Evolutionary conservation across 202 grass and related monocot genomes (phyloP).

Genomic region (Panicum virgatum): DNA sequence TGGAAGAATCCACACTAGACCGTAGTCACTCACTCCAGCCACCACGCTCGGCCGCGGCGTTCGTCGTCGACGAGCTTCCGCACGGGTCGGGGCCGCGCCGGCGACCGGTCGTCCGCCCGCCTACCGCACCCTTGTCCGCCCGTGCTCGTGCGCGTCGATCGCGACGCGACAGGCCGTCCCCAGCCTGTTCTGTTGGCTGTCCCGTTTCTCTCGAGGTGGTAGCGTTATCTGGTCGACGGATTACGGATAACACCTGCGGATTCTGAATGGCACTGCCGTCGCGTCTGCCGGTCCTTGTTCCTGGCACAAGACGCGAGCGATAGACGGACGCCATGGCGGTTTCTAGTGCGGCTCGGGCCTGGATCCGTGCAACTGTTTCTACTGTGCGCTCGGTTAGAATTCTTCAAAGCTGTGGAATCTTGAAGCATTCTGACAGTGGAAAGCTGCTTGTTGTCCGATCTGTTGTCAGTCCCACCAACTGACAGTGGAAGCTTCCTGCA

Average conservation of each 20-base stretch:
- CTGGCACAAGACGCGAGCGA: not conserved
- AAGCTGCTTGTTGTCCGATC: not conserved
- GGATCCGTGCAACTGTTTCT: not conserved
- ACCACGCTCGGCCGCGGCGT: not conserved
- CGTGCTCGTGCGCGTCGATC: not conserved
- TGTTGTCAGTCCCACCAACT: not conserved
- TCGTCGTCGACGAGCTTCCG: not conserved
- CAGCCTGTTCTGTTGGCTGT: not conserved
- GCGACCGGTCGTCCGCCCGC: not conserved
- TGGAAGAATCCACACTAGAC: not conserved
- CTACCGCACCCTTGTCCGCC: not conserved
- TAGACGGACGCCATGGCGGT: too few species aligned
- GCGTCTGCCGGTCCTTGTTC: not conserved
- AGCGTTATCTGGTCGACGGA: not conserved
- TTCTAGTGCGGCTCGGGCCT: too few species aligned
- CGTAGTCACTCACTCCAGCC: not conserved
- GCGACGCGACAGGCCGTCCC: not conserved
- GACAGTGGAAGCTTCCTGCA: constrained; percentile 5
- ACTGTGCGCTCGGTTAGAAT: not conserved
- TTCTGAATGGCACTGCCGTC: not conserved
- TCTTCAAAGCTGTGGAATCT: constrained; percentile 11
- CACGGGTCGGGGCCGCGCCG: not conserved
- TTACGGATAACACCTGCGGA: not conserved
- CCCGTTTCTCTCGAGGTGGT: not conserved
- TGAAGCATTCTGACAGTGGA: not conserved